Evolutionary conservation across 169 alveolate genomes (phyloP).

Genomic region (Plasmodium falciparum): DNA sequence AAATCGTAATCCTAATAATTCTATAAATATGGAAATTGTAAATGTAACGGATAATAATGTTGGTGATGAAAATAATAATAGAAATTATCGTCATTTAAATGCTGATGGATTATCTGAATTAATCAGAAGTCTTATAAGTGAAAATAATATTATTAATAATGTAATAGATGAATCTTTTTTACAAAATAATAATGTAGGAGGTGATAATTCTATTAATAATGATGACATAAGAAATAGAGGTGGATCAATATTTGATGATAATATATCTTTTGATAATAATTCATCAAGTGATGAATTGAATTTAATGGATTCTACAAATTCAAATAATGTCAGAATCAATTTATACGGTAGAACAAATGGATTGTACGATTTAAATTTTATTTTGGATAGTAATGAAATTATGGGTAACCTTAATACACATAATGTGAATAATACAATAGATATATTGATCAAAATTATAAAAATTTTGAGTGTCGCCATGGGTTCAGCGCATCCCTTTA

Average conservation of each 20-base stretch:
- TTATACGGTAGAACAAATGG: conserved; percentile 6
- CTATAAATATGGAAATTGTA: conserved; percentile 46
- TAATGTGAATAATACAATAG: conserved; percentile 22
- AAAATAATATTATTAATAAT: conserved; percentile 25
- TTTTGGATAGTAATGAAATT: background rate
- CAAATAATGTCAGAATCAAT: conserved; percentile 6
- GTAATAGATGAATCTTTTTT: conserved; percentile 36
- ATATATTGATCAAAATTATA: conserved; percentile 43
- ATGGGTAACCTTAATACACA: conserved; percentile 9
- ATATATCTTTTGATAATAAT: conserved; percentile 29
- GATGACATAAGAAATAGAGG: background rate
- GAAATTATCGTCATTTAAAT: conserved; percentile 29
- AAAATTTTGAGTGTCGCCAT: conserved; percentile 27
- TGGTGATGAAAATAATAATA: conserved; percentile 4
- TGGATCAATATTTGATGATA: conserved; percentile 1
- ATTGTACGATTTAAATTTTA: background rate
- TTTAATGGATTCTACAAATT: background rate
- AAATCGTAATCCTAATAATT: conserved; percentile 22
- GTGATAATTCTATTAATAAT: background rate
- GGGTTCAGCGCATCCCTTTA: conserved; percentile 46
- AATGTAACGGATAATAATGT: conserved; percentile 18
- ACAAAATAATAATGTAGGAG: background rate
- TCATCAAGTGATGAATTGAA: conserved; percentile 42
- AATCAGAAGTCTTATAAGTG: conserved; percentile 23
- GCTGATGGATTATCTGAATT: conserved; percentile 59